Conservation (phyloP, 805 yeast species). For the Metschnikowia anglica region DNA sequence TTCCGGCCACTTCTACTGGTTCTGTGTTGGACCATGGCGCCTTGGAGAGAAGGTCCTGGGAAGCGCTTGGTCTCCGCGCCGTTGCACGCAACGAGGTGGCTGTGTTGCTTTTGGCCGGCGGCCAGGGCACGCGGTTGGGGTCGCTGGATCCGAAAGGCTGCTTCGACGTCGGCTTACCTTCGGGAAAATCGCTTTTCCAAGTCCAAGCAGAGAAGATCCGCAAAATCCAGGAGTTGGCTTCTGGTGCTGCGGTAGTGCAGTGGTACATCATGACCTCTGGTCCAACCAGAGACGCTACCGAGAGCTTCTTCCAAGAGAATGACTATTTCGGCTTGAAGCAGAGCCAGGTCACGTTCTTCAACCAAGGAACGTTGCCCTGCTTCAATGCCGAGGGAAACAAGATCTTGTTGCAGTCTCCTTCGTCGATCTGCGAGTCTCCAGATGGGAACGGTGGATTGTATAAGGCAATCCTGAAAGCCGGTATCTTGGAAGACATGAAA, state of each 20-base stretch:
- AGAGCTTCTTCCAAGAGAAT: constrained; percentile 60
- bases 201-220: constrained; percentile 85
- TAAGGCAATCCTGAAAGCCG: constrained; percentile 68
- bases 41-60: constrained; percentile 38
- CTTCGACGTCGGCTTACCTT: constrained; percentile 81
- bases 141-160: constrained; percentile 92
- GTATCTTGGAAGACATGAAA: constrained; percentile 66
- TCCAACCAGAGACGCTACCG: constrained; percentile 78
- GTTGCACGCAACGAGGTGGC: constrained; percentile 76
- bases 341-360: constrained; percentile 71
- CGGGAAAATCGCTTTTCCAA: constrained; percentile 81
- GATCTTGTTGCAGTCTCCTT: constrained; percentile 59
- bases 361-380: constrained; percentile 96
- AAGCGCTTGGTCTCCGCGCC: constrained; percentile 60
- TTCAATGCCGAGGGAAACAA: constrained; percentile 67
- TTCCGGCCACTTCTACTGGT: constrained; percentile 49
- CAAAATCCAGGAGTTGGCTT: constrained; percentile 59
- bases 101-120: constrained; percentile 94
- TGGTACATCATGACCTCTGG: constrained; percentile 96
- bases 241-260: constrained; percentile 42
- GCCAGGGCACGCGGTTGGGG: constrained; percentile 96
- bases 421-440: constrained; percentile 76
- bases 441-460: constrained; percentile 98
- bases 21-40: constrained; percentile 47
- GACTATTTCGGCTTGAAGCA: constrained; percentile 67